A percentile compares a stretch with the other conserved stretches of the same genome.
Conservation (phyloP, 768 basidiomycete species). For the Cystobasidiopsis lactophilus region DNA sequence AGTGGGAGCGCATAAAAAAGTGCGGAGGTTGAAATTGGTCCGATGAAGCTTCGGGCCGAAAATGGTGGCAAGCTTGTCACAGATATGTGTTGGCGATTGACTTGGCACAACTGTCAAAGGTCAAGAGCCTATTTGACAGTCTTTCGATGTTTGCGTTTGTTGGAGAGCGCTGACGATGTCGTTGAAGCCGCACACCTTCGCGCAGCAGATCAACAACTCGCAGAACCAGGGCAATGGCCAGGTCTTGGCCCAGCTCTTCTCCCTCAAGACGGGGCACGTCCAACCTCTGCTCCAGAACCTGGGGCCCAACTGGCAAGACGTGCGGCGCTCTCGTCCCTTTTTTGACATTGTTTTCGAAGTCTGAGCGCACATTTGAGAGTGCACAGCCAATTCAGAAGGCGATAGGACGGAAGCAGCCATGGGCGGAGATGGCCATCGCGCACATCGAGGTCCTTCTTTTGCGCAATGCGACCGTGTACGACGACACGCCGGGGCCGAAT, state of each 20-base stretch:
- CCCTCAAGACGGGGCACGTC: neutral
- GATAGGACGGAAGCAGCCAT: neutral
- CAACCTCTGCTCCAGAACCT: conserved; percentile 18
- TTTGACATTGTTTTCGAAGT: neutral
- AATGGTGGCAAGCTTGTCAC: too few species aligned
- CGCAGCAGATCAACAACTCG: too few species aligned
- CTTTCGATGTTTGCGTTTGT: too few species aligned
- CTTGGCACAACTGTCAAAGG: too few species aligned
- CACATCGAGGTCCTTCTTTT: neutral
- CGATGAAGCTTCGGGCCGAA: too few species aligned
- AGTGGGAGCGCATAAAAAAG: too few species aligned
- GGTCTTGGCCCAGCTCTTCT: neutral
- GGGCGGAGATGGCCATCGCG: conserved; percentile 1
- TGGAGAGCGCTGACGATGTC: too few species aligned
- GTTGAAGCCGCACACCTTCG: too few species aligned
- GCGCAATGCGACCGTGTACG: neutral
- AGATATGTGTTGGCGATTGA: too few species aligned
- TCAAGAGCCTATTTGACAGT: too few species aligned
- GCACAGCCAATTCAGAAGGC: neutral
- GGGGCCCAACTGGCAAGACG: neutral
- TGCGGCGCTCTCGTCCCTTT: neutral
- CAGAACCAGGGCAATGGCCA: neutral
- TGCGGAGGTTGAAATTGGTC: too few species aligned
- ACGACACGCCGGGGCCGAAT: neutral
- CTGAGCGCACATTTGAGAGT: too few species aligned